Conservation (phyloP, 306 rosid species). For the Potentilla sterilis region DNA sequence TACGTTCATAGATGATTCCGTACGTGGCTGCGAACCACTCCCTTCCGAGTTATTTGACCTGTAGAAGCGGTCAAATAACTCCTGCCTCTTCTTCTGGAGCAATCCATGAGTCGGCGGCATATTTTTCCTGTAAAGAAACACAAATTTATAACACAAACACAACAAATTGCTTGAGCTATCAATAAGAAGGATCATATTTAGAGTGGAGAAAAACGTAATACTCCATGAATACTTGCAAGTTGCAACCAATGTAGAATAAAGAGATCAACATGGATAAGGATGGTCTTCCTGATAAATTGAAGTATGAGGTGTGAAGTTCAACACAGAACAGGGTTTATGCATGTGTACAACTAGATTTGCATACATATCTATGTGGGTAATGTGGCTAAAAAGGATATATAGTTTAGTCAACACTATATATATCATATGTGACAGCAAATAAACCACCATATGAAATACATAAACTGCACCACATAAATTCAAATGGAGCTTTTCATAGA, state of each 20-base stretch:
- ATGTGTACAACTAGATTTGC: background rate
- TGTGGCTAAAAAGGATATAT: background rate
- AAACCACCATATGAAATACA: background rate
- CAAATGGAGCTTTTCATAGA: background rate
- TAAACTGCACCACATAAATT: background rate
- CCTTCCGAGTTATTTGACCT: too few relatives aligned
- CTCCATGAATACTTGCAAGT: background rate
- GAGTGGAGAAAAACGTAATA: slow-evolving; percentile 23
- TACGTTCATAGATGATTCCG: too few relatives aligned
- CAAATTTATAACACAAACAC: too few relatives aligned
- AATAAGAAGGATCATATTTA: background rate
- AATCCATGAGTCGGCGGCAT: too few relatives aligned
- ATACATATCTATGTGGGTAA: background rate
- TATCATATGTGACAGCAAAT: slow-evolving; percentile 1
- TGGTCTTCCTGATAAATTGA: background rate
- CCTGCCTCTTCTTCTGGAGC: too few relatives aligned
- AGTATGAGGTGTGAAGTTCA: background rate
- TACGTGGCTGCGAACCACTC: too few relatives aligned
- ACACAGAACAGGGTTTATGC: background rate
- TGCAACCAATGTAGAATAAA: background rate
- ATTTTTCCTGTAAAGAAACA: too few relatives aligned
- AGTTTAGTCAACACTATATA: slow-evolving; percentile 10
- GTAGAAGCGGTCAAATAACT: too few relatives aligned
- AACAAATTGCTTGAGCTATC: too few relatives aligned
- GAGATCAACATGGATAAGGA: slow-evolving; percentile 2